phyloP scores from a whole-genome alignment of 129 eudicot species.

The Pulicaria dysenterica region DNA sequence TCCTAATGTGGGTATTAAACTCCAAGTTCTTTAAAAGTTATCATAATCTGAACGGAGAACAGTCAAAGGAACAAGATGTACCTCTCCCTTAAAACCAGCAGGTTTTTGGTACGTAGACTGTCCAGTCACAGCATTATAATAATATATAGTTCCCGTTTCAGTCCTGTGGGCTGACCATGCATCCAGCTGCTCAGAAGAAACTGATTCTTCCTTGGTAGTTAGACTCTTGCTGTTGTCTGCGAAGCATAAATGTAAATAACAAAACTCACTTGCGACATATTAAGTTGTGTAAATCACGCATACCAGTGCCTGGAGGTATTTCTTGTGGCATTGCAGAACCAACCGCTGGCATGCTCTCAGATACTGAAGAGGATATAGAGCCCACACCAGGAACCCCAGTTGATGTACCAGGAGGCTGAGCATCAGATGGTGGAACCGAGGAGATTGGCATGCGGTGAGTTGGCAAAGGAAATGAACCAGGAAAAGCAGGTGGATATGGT shows the following conservation, averaged over 20 bases:
- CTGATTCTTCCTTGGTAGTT: conserved; percentile 40
- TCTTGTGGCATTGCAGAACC: conserved; percentile 48
- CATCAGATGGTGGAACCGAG: conserved; percentile 52
- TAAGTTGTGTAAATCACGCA: conserved; percentile 20
- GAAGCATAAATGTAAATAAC: conserved; percentile 20
- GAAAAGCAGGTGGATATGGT: conserved; percentile 55
- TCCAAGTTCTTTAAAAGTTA: background rate
- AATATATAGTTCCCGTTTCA: conserved; percentile 81
- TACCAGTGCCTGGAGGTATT: conserved; percentile 84
- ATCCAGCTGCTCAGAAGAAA: conserved; percentile 53
- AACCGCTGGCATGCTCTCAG: conserved; percentile 39
- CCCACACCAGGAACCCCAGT: conserved; percentile 47
- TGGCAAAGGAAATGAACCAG: conserved; percentile 67
- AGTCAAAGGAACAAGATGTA: conserved; percentile 26
- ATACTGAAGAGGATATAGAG: conserved; percentile 31
- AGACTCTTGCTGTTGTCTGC: conserved; percentile 55
- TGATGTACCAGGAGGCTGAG: conserved; percentile 82
- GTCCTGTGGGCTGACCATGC: conserved; percentile 95
- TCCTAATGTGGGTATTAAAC: background rate
- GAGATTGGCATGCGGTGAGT: conserved; percentile 50
- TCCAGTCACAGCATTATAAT: conserved; percentile 90
- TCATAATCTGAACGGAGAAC: conserved; percentile 17
- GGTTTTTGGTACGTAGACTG: conserved; percentile 96
- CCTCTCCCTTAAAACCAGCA: conserved; percentile 85
- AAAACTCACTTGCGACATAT: background rate